phyloP scores from a whole-genome alignment of 2,329 filamentous ascomycete species.

The Microascus cirrosus region DNA sequence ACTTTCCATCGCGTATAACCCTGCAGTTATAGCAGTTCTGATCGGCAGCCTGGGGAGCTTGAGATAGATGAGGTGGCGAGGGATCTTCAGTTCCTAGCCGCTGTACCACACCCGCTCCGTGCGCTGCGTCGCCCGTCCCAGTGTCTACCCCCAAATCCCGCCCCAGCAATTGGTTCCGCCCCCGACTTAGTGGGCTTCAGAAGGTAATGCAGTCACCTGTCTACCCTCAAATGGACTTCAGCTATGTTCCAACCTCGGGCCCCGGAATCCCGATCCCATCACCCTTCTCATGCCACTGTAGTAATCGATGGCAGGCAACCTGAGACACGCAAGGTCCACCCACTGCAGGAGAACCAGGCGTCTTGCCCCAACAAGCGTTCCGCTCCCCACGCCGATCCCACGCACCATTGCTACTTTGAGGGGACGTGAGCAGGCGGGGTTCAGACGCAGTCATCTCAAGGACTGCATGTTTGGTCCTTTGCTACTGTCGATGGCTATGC shows the following conservation, averaged over 20 bases:
- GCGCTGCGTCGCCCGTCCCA: no score
- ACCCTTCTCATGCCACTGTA: no score
- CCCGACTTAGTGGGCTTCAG: no score
- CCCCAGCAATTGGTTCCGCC: no score
- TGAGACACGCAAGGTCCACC: neutral
- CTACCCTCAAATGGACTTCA: no score
- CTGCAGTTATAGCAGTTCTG: neutral
- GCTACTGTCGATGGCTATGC: no score
- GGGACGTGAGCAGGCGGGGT: neutral
- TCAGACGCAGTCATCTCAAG: neutral
- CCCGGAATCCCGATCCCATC: no score
- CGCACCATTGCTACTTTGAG: neutral
- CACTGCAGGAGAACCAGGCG: neutral
- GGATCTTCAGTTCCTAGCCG: neutral
- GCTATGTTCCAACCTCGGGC: no score
- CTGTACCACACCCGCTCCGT: neutral
- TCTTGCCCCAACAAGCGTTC: neutral
- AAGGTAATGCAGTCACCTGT: no score
- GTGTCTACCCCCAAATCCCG: no score
- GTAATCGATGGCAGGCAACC: neutral
- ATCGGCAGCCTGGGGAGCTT: neutral
- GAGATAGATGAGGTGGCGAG: slow-evolving; percentile 4
- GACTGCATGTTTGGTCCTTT: no score
- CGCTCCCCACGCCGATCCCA: neutral
- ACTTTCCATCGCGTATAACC: neutral